Percentiles rank a stretch among this genome's conserved stretches.
These are phyloP conservation scores for Solanum aculeatissimum DNA, from an alignment of 305 asterid species.

Conservation along the genomic window DNA sequence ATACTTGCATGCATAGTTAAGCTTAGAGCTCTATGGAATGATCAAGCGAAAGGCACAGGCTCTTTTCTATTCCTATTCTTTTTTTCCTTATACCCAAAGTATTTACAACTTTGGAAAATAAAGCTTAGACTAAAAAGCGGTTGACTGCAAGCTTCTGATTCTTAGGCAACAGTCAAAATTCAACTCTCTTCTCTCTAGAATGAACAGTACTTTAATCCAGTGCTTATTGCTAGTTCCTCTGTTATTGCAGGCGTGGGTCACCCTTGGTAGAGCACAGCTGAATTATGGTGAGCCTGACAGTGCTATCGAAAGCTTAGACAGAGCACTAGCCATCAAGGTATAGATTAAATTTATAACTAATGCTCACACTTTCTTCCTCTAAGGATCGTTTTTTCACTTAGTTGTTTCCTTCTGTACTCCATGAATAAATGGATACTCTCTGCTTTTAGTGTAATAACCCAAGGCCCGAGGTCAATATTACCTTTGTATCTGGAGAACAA, in stretches of 20 bases:
- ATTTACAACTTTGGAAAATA: background rate
- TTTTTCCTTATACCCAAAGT: background rate
- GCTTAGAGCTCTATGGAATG: background rate
- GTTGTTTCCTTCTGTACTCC: background rate
- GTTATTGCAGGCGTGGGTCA: conserved; percentile 67
- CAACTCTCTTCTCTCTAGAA: background rate
- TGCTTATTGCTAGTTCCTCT: background rate
- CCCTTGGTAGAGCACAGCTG: conserved; percentile 86
- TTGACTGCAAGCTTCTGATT: background rate
- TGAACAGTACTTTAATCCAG: background rate
- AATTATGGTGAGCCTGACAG: conserved; percentile 91
- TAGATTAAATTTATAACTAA: background rate
- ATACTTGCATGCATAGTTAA: background rate
- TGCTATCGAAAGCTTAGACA: conserved; percentile 79
- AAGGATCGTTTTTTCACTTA: background rate
- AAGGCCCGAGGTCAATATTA: background rate
- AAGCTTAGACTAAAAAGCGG: background rate
- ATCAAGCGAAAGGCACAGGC: background rate
- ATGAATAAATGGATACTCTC: background rate
- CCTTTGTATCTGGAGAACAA: background rate
- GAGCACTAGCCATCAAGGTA: conserved; percentile 77
- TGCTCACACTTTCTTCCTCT: background rate
- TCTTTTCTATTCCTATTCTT: background rate
- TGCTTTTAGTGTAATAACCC: background rate
- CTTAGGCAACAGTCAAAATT: background rate